A percentile compares a stretch with the other conserved stretches of the same genome.
These are phyloP conservation scores for Microthlaspi erraticum DNA, from an alignment of 345 rosid species.

Conservation along the genomic window DNA sequence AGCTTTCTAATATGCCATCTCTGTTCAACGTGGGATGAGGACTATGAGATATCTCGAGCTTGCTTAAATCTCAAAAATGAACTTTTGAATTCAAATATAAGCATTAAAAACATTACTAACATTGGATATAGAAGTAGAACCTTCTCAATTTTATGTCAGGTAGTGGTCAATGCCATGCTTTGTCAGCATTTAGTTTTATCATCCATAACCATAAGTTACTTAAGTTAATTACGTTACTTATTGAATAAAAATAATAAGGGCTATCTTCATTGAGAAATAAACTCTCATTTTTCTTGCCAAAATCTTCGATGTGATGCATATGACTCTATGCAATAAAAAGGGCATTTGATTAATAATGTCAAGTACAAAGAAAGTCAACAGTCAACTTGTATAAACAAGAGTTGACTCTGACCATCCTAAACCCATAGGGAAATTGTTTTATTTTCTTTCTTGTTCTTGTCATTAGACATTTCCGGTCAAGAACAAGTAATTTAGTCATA, in stretches of 20 bases:
- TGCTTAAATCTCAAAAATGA: not conserved
- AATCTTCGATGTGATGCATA: not conserved
- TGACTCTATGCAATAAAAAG: conserved; percentile 17
- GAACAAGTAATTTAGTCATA: not conserved
- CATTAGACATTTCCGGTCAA: not conserved
- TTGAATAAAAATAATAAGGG: not conserved
- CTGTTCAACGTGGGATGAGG: not conserved
- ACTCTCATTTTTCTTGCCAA: conserved; percentile 23
- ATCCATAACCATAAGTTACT: conserved; percentile 11
- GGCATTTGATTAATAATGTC: not conserved
- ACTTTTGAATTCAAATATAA: not conserved
- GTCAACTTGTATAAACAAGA: conserved; percentile 30
- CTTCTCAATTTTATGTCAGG: conserved; percentile 6
- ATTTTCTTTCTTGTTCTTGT: not conserved
- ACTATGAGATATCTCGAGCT: not conserved
- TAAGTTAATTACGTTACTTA: not conserved
- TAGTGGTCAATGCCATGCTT: conserved; percentile 6
- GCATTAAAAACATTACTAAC: not conserved
- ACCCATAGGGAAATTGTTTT: not conserved
- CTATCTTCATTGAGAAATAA: not conserved
- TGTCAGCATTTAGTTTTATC: not conserved
- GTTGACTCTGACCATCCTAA: conserved; percentile 31
- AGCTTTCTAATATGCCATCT: not conserved
- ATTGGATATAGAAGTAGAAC: no score
- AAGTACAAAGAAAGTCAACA: conserved; percentile 9